Evolutionary conservation across 495 filamentous ascomycete genomes (phyloP), one percentile per base, ranked within the genome.

Genomic region (Cercophora scortea): DNA sequence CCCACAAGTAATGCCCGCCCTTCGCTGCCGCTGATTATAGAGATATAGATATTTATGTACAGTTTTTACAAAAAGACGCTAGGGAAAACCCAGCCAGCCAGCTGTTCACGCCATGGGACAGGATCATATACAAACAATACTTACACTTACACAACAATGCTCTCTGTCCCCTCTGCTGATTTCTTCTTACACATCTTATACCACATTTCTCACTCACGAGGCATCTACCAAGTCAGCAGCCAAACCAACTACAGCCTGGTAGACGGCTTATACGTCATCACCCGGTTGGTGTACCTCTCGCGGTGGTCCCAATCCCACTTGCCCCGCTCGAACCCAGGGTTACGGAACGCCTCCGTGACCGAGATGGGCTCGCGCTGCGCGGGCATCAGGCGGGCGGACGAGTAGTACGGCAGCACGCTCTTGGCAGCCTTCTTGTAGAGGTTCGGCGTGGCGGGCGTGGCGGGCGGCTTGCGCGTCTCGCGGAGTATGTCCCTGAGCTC

Each of bases 401-500:
- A 50, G n/a, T 61, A 45, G 38, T 68, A 68, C 9, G 60, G 62
- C n/a, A 65, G 52, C 15, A 63, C 49, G 41, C n/a, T 51, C 51
- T 63, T 67, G n/a, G 43, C 51, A 9, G 42, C 18, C 42, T 16
- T n/a, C 12, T n/a, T 44, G 13, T 9, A 10, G 42, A 39, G n/a
- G 8, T 4, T 17, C 13, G 44, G 12, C 19, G 41, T 38, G 0
- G 45, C 35, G 43, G 39, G 16, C 35, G 12, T 42, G 17, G 39
- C 17, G 54, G 25, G 16, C 13, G 53, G 52, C 17, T 57, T 60
- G 11, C 63, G 67, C 32, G 72, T 69, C 13, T 83, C 82, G 57
- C 79, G 83, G 49, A 94, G 70, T 50, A 94, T 87, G 11, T 88
- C 77, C 16, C 78, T 73, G 7, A 95, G 73, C 58, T 95, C 89